A percentile compares a stretch with the other conserved stretches of the same genome.
phyloP scores from a whole-genome alignment of 1,284 basidiomycete species.

The Athelia sp. region DNA sequence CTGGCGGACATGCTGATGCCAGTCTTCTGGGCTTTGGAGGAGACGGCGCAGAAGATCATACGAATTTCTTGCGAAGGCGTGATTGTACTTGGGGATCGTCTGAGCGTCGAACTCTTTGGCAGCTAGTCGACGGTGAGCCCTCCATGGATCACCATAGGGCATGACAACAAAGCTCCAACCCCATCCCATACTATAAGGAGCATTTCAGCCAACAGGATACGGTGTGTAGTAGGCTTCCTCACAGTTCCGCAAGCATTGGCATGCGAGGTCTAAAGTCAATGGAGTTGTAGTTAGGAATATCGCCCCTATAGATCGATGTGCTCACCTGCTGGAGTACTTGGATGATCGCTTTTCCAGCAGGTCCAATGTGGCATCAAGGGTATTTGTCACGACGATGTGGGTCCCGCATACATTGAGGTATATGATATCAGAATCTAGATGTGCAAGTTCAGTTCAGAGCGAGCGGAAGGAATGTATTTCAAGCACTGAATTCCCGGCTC shows the following conservation, averaged over 20 bases:
- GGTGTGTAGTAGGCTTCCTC: constrained; percentile 1
- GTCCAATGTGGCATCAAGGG: constrained; percentile 35
- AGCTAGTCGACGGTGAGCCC: constrained; percentile 42
- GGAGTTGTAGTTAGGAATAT: too few species aligned
- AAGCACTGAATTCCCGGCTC: constrained; percentile 32
- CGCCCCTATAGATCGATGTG: constrained; percentile 36
- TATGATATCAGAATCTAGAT: constrained; percentile 25
- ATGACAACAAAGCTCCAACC: constrained; percentile 48
- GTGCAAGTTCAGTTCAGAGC: neutral
- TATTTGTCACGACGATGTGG: constrained; percentile 38
- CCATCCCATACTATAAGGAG: constrained; percentile 51
- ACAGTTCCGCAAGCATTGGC: too few species aligned
- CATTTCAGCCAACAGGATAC: neutral
- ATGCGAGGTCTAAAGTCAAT: too few species aligned
- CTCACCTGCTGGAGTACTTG: constrained; percentile 40
- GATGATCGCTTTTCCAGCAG: constrained; percentile 41
- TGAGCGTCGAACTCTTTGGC: constrained; percentile 38
- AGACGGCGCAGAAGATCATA: constrained; percentile 28
- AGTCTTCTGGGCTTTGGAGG: constrained; percentile 24
- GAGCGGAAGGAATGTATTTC: constrained; percentile 7
- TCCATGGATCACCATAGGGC: constrained; percentile 48
- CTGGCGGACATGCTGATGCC: constrained; percentile 34
- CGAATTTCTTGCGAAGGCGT: constrained; percentile 14
- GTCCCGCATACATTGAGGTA: constrained; percentile 35
- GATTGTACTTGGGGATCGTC: constrained; percentile 17